Base-by-base conservation (phyloP, 2,329 filamentous ascomycete species). In the Fusarium temperatum region DNA sequence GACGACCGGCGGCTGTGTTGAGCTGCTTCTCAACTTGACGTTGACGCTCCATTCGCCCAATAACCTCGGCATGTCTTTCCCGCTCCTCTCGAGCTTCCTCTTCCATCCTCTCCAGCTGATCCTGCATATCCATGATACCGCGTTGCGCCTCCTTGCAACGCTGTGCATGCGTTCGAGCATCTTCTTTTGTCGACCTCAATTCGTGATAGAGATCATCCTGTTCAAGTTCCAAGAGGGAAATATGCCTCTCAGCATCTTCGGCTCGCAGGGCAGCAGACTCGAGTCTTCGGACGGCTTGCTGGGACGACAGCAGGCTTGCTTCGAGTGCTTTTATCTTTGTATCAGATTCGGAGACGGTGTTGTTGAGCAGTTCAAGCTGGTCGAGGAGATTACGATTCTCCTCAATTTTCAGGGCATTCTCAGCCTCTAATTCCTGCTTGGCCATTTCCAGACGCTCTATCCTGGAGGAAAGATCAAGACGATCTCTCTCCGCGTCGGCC, bases 101-200 rank as follows among this genome's bases (percentile, higher is more conserved):
- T 80, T 98, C 96, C 80, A 99, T 96, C 72, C 89, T 89, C 79
- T 98, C 95, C 24, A 98, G 87, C 82, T 98, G 94, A 68, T 95
- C 92, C 79, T 98, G 93, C 69, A 99, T 87, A 73, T 94, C 90
- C 61, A 88, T 87, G 69, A 98, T 89, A 36, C 91, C 93, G 42
- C 91, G 88, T 84, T 98, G 95, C 2, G 96, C 95, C 78, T 93
- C 91, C 83, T 91, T 93, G 93, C 95, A 98, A 76, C 95, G 88
- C 76, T 94, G 90, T 66, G 96, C 87, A 17, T 96, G 94, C 8
- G 92, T 91, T 62, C 91, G 90, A 76, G 94, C 92, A 76, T 97
- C 93, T 68, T 94, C 90, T 71, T 92, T 89, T 26, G 91, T 93
- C 14, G 87, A 84, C 17, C 88, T 84, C 51, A 98, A 83, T 28